Evolutionary conservation across 129 eudicot genomes (phyloP).

Genomic region (Saposhnikovia divaricata): DNA sequence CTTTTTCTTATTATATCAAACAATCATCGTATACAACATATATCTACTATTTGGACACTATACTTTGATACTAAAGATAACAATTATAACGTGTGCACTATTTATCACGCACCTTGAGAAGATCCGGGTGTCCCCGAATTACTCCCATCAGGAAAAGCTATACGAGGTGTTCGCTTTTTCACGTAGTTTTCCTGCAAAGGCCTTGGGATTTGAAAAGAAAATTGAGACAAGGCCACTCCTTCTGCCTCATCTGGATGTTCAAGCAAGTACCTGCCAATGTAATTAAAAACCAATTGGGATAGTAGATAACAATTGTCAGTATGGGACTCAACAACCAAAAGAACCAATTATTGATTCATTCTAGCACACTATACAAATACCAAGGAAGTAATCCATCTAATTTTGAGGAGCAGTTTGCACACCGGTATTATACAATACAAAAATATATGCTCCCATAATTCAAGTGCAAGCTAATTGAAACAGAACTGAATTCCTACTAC

Average conservation of each 20-base stretch:
- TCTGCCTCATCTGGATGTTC: conserved; percentile 51
- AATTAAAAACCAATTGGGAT: not conserved
- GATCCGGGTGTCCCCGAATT: conserved; percentile 26
- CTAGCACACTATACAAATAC: not conserved
- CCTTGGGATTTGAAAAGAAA: conserved; percentile 82
- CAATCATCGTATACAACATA: not conserved
- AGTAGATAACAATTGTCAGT: not conserved
- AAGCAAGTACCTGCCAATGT: conserved; percentile 39
- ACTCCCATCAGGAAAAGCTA: conserved; percentile 24
- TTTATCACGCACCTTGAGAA: conserved; percentile 27
- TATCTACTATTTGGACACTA: not conserved
- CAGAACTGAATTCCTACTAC: not conserved
- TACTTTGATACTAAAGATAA: not conserved
- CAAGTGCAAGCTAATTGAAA: not conserved
- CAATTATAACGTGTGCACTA: not conserved
- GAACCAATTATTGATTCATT: not conserved
- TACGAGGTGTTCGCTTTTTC: conserved; percentile 31
- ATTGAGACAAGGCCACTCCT: conserved; percentile 49
- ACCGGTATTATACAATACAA: not conserved
- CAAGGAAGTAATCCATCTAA: not conserved
- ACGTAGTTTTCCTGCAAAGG: conserved; percentile 73
- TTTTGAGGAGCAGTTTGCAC: not conserved
- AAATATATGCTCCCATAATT: not conserved
- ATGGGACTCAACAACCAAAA: not conserved
- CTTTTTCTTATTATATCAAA: not conserved